Evolutionary conservation across 345 rosid species (phyloP).

Genomic region (Eucalyptus curtisii): DNA sequence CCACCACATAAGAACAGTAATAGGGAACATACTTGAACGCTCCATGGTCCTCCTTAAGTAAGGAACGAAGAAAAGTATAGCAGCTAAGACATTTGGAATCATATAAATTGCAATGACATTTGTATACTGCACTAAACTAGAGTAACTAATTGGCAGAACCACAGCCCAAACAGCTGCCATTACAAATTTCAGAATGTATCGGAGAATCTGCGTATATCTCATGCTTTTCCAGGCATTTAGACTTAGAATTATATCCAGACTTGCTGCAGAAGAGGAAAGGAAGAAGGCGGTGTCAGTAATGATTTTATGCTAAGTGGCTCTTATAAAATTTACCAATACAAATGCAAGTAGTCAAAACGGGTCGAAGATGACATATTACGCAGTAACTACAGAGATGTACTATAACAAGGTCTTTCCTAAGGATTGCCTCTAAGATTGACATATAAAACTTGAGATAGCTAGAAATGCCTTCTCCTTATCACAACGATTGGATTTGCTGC

Average conservation of each 20-base stretch:
- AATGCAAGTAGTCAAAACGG: not conserved
- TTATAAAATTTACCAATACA: not conserved
- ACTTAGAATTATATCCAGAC: constrained; percentile 75
- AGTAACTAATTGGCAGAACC: constrained; percentile 66
- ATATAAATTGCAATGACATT: constrained; percentile 72
- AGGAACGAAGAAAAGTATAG: constrained; percentile 66
- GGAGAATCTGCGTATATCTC: constrained; percentile 60
- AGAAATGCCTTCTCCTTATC: not conserved
- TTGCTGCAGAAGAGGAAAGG: constrained; percentile 30
- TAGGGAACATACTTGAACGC: constrained; percentile 63
- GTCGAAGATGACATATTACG: not conserved
- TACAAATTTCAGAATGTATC: constrained; percentile 64
- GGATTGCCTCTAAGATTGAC: not conserved
- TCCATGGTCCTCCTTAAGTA: constrained; percentile 71
- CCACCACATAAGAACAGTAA: constrained; percentile 93
- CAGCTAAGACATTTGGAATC: constrained; percentile 69
- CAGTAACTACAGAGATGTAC: not conserved
- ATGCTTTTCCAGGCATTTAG: constrained; percentile 82
- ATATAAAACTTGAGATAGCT: not conserved
- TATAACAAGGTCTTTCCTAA: not conserved
- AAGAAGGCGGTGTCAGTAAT: not conserved
- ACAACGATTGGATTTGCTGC: not conserved
- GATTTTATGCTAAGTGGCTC: not conserved
- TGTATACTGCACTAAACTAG: constrained; percentile 63
- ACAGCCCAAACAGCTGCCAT: constrained; percentile 86